Conservation (phyloP, 129 eudicot species). For the Apium graveolens region DNA sequence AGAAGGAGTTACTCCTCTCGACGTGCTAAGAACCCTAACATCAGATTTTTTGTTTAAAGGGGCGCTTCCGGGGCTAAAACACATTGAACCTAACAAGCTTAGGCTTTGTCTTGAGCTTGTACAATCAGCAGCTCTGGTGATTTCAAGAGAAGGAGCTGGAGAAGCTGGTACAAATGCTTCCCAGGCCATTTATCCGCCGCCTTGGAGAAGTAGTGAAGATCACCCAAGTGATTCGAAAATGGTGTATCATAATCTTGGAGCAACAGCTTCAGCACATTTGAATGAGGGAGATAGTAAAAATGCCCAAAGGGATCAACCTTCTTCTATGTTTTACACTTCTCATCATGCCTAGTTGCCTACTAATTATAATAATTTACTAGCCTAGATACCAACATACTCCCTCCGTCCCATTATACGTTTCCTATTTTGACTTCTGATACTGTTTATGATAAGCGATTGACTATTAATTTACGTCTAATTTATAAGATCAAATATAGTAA, state of each 20-base stretch:
- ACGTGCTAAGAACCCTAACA: slow-evolving; percentile 77
- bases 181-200: slow-evolving; percentile 33
- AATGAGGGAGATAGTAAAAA: slow-evolving; percentile 33
- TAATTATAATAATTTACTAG: slow-evolving; percentile 23
- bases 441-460: no score
- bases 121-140: slow-evolving; percentile 91
- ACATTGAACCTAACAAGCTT: slow-evolving; percentile 88
- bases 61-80: slow-evolving; percentile 71
- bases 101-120: slow-evolving; percentile 90
- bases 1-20: slow-evolving; percentile 84
- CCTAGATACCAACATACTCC: neutral
- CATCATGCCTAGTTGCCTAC: slow-evolving; percentile 65
- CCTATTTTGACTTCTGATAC: no score
- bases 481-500: no score
- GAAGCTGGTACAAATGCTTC: slow-evolving; percentile 3
- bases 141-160: slow-evolving; percentile 85
- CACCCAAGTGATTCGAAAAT: slow-evolving; percentile 55
- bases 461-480: no score
- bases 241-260: slow-evolving; percentile 75
- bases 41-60: slow-evolving; percentile 90
- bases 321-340: slow-evolving; percentile 55
- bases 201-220: slow-evolving; percentile 26
- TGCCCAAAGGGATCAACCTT: slow-evolving; percentile 33
- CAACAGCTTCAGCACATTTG: slow-evolving; percentile 46
- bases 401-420: no score